Base-by-base conservation (phyloP, 1,284 basidiomycete genomes). In the Ganoderma leucocontextum region DNA sequence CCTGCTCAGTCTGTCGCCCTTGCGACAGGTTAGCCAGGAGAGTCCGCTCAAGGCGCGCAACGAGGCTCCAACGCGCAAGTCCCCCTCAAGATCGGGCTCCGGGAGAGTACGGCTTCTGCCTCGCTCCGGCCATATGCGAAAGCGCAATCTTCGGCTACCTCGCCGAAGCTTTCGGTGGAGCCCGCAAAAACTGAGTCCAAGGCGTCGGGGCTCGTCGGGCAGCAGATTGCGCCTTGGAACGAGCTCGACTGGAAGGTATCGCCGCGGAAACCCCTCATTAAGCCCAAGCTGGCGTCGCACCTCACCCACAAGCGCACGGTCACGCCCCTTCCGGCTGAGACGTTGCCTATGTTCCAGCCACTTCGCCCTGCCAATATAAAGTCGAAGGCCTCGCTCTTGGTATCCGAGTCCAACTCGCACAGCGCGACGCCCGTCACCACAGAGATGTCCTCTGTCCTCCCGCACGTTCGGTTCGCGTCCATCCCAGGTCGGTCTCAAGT, bases 151-250 rank as follows among this genome's bases (percentile, higher is more conserved):
- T 77, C 75, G 13, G 66, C 68, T 19, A 70, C 47, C 58, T 66
- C 57, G 7, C 58, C 66, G 4, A 62, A 63, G 49, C 44, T 69
- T 13, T 29, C 57, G 9, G 15, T 44, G 5, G 49, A 60, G 62
- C 66, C 70, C 1, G 52, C 66, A 17, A 67, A 72, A 61, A 72
- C 75, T 57, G 47, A 49, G 41, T 58, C 67, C 10, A 61, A 70
- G 36, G 35, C 52, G 0, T 67, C 74, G 0, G 72, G 75, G 6
- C 68, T 80, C 53, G 79, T 91, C 19, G 89, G 87, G 0, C 84
- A 87, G 75, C 87, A 86, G 66, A 93, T 93, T 55, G 84, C 86
- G 0, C 89, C 90, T 0, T 92, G 89, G 90, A 82, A 86, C 0
- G 82, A 81, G 7, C 78, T 89, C 7, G 80, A 87, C 52, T 82